Conservation (phyloP, 2,329 filamentous ascomycete species). For the Orbilia brochopaga region DNA sequence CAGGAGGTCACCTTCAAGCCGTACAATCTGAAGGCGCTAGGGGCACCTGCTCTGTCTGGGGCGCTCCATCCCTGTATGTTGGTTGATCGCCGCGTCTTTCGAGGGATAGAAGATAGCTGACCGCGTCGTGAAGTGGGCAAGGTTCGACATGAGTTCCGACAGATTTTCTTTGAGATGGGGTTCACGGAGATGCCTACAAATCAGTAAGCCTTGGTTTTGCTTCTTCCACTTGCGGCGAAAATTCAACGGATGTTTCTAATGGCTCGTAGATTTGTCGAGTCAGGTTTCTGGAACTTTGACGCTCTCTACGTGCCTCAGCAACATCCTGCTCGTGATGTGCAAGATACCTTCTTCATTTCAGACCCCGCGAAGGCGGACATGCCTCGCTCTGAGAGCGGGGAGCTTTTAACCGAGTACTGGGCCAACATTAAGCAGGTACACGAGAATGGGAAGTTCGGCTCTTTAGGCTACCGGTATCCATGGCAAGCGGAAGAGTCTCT, state of each 20-base stretch:
- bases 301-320: conserved; percentile 96
- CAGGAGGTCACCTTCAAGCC: conserved; percentile 88
- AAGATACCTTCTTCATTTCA: conserved; percentile 98
- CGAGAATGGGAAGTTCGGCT: conserved; percentile 88
- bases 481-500: conserved; percentile 88
- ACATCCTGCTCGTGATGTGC: conserved; percentile 93
- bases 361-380: conserved; percentile 79
- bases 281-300: conserved; percentile 99
- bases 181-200: conserved; percentile 98
- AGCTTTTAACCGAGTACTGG: conserved; percentile 84
- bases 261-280: conserved; percentile 75
- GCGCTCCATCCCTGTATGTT: conserved; percentile 61
- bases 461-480: conserved; percentile 93
- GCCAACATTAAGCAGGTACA: conserved; percentile 86
- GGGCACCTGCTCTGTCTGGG: conserved; percentile 62
- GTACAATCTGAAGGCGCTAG: conserved; percentile 77
- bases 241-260: conserved; percentile 14
- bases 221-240: not conserved
- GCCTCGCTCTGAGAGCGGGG: conserved; percentile 66
- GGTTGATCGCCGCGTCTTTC: not conserved
- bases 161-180: conserved; percentile 99
- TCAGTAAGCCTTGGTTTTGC: conserved; percentile 61
- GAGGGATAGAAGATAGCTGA: not conserved
- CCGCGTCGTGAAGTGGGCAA: conserved; percentile 73
- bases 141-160: conserved; percentile 91